Evolutionary conservation across 2,329 filamentous ascomycete genomes (phyloP), one percentile per base, ranked within the genome.

Genomic region (Grosmannia penicillata): DNA sequence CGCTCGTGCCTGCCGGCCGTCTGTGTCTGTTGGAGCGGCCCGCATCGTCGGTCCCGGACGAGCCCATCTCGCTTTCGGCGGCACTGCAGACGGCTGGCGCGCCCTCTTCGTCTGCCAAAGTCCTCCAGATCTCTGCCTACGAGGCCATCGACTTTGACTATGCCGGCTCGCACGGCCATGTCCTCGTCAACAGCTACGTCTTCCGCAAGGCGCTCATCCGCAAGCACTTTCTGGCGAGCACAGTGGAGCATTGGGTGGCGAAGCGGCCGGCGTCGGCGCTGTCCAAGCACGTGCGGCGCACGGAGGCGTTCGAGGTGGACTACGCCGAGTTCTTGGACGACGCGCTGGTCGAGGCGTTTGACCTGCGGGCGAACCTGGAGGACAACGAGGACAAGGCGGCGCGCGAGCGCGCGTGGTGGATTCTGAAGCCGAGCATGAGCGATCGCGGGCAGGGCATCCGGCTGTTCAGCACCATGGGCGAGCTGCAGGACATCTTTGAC

Each of bases 261-360:
- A 98, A 98, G 57, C 69, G 91, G 49, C 85, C 89, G 0, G 58
- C 67, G 1, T 84, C 78, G 9, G 57, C 78, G 6, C 65, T 98
- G 11, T 68, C 63, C 41, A 61, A 63, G 2, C 80, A 91, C 51
- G 74, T 93, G 39, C 82, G 84, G 55, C 72, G 78, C 2, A 76
- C 76, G 31, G 83, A 93, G 45, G 75, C 84, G 30, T 94, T 98
- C 48, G 91, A 98, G 58, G 70, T 98, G 8, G 91, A 98, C 57
- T 98, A 91, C 54, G 86, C 87, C 1, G 91, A 98, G 61, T 98
- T 96, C 52, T 63, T 98, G 13, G 91, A 96, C 46, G 91, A 98
- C 49, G 83, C 91, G 0, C 63, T 98, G 8, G 68, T 93, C 2
- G 91, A 98, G 56, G 82, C 82, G 0, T 96, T 81, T 55, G 91